Base-by-base conservation (phyloP, 169 alveolate genomes). In the Plasmodium yoelii region DNA sequence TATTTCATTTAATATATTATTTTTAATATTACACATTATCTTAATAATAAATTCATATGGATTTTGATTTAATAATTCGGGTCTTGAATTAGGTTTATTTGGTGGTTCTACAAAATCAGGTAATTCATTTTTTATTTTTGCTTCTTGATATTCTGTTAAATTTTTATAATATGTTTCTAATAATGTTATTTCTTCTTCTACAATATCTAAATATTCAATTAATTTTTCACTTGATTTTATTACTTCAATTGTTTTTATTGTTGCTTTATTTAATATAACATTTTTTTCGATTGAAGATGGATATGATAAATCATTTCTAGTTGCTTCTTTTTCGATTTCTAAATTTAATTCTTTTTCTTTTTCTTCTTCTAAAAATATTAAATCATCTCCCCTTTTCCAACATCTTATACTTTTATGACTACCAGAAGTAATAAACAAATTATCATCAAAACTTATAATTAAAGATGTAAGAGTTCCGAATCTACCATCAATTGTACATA, bases 291-390 rank as follows among this genome's bases (percentile, higher is more conserved):
- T 80, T 7, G 94, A 87, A 12, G 93, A 93, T 39, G 95, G 94
- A 46, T 91, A 94, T 5, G 92, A 39, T 55, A 94, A 46, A 73
- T 95, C 97, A 44, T 91, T 92, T 34, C 96, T 56, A 42, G 90
- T 75, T 2, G 94, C 97, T 46, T 94, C 96, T 46, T 92, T 89
- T 89, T 95, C 96, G 46, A 95, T 84, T 75, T 93, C 97, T n/a
- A 89, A 82, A 60, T 94, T 96, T 61, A 93, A 84, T 74, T 95
- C 97, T 87, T 93, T 94, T 63, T 95, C 97, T 51, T 95, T 93
- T 73, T 95, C 97, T 56, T 95, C 97, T 70, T 93, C 91, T 49
- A 86, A 90, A 46, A 94, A 77, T 64, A 95, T 93, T 26, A 95
- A 60, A 65, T 94, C 96, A 18, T 95, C 97, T 56, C 91, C 90